phyloP scores from a whole-genome alignment of 2,329 filamentous ascomycete species.

The Xylariaceae sp. region DNA sequence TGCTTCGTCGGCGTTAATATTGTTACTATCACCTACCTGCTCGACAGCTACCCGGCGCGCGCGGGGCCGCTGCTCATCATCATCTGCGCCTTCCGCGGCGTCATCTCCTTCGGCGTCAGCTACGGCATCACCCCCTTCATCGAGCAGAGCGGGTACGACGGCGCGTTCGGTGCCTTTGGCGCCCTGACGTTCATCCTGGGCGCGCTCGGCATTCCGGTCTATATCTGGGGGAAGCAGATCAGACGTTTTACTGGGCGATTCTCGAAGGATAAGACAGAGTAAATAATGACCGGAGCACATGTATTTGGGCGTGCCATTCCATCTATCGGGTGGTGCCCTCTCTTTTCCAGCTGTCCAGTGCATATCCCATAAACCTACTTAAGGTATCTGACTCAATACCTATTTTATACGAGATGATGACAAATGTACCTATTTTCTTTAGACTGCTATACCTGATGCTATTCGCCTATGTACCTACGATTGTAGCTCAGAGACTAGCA shows the following conservation, averaged over 20 bases:
- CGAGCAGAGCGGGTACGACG: constrained; percentile 23
- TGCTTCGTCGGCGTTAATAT: constrained; percentile 35
- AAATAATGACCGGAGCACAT: too few species aligned
- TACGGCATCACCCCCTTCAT: constrained; percentile 23
- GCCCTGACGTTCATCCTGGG: constrained; percentile 23
- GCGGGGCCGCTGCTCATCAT: constrained; percentile 35
- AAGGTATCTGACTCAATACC: too few species aligned
- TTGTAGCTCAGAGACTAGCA: too few species aligned
- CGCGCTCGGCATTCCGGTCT: constrained; percentile 22
- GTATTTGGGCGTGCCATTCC: too few species aligned
- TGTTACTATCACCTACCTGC: constrained; percentile 34
- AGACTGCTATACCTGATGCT: too few species aligned
- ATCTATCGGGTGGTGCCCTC: too few species aligned
- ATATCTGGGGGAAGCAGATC: constrained; percentile 25
- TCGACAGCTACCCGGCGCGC: constrained; percentile 35
- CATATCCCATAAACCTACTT: too few species aligned
- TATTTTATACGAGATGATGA: too few species aligned
- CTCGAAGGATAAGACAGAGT: constrained; percentile 8
- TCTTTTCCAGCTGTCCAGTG: too few species aligned
- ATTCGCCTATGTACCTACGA: too few species aligned
- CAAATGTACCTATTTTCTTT: too few species aligned
- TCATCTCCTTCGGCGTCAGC: constrained; percentile 34
- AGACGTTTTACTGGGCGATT: constrained; percentile 17
- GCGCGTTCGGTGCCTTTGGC: constrained; percentile 25
- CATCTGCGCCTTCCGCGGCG: constrained; percentile 36